These are phyloP conservation scores for Ochetophila trinervis DNA, from an alignment of 306 rosid species.

Conservation along the genomic window DNA sequence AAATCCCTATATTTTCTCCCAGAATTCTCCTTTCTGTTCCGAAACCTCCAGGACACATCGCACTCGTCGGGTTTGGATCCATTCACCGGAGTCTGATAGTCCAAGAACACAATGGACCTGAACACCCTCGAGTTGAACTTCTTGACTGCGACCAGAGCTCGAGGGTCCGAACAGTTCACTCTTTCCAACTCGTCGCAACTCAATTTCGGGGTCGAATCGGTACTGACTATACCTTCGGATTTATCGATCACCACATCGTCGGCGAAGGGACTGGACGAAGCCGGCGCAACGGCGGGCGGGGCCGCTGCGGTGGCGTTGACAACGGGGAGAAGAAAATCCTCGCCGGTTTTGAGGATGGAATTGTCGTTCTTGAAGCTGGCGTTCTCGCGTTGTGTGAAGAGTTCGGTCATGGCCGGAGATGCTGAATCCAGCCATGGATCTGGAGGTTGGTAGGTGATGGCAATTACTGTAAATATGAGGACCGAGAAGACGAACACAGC, in stretches of 20 bases:
- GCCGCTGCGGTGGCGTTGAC: slow-evolving; percentile 19
- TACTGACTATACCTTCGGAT: slow-evolving; percentile 37
- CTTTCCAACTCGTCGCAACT: slow-evolving; percentile 33
- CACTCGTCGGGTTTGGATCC: slow-evolving; percentile 76
- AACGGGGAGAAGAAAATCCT: slow-evolving; percentile 41
- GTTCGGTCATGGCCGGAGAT: slow-evolving; percentile 69
- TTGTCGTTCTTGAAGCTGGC: slow-evolving; percentile 81
- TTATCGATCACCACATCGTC: slow-evolving; percentile 50
- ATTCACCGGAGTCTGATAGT: slow-evolving; percentile 65
- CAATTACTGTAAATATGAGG: slow-evolving; percentile 78
- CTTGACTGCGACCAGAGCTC: slow-evolving; percentile 57
- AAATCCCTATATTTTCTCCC: slow-evolving; percentile 98
- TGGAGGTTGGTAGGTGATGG: slow-evolving; percentile 96
- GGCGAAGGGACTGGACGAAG: slow-evolving; percentile 34
- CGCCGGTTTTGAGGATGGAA: slow-evolving; percentile 78
- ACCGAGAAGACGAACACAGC: slow-evolving; percentile 82
- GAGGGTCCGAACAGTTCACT: slow-evolving; percentile 82
- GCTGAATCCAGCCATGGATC: slow-evolving; percentile 98
- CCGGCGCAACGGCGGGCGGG: slow-evolving; percentile 34
- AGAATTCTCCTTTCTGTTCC: slow-evolving; percentile 85
- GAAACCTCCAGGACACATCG: slow-evolving; percentile 82
- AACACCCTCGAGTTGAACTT: slow-evolving; percentile 67
- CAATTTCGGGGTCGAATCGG: slow-evolving; percentile 28
- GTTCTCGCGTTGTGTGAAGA: slow-evolving; percentile 70
- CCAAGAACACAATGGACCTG: slow-evolving; percentile 73